Percentiles rank a stretch among this genome's conserved stretches.
Conservation (phyloP, 768 basidiomycete species). For the Sarcomyxa edulis region DNA sequence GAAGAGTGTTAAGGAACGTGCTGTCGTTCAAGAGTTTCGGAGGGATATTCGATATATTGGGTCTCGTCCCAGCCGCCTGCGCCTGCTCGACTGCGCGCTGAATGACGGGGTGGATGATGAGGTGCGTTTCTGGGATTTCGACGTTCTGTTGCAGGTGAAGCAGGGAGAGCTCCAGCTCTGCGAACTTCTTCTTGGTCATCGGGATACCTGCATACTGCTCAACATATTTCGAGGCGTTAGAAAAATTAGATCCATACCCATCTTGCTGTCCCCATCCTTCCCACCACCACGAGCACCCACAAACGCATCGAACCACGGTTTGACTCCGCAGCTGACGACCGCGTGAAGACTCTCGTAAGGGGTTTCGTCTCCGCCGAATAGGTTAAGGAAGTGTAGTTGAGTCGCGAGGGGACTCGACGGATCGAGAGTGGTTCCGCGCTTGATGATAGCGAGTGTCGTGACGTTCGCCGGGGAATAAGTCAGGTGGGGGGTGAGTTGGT, state of each 20-base stretch:
- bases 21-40: slow-evolving; percentile 76
- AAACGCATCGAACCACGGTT: slow-evolving; percentile 98
- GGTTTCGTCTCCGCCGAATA: slow-evolving; percentile 84
- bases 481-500: slow-evolving; percentile 67
- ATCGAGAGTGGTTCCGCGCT: slow-evolving; percentile 82
- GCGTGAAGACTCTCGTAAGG: slow-evolving; percentile 96
- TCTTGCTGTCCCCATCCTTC: slow-evolving; percentile 76
- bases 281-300: slow-evolving; percentile 76
- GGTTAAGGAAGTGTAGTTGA: slow-evolving; percentile 89
- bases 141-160: slow-evolving; percentile 98
- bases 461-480: slow-evolving; percentile 75
- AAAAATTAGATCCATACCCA: slow-evolving; percentile 38
- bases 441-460: slow-evolving; percentile 92
- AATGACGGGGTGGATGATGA: slow-evolving; percentile 87
- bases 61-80: slow-evolving; percentile 50
- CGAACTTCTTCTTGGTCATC: slow-evolving; percentile 99
- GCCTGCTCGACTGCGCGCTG: slow-evolving; percentile 81
- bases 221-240: not conserved
- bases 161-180: slow-evolving; percentile 91
- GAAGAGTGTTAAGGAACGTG: slow-evolving; percentile 88
- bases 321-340: slow-evolving; percentile 91
- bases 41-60: slow-evolving; percentile 74
- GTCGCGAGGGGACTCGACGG: slow-evolving; percentile 70
- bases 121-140: slow-evolving; percentile 95
- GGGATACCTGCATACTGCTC: slow-evolving; percentile 59